These are phyloP conservation scores for Plasmopara viticola DNA, from an alignment of 352 stramenopile species.

Conservation along the genomic window DNA sequence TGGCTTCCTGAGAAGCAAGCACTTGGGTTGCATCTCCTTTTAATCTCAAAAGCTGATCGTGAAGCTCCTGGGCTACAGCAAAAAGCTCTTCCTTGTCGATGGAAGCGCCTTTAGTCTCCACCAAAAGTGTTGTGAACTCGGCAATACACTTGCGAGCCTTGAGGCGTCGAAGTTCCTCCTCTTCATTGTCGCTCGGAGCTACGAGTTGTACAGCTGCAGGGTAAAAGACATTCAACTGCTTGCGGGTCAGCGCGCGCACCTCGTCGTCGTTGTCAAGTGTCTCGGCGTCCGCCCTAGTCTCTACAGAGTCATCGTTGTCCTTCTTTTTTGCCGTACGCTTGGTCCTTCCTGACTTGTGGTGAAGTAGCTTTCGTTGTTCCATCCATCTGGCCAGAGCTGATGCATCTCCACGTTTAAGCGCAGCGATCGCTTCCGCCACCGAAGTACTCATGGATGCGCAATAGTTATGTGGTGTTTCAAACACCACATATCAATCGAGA, in stretches of 20 bases:
- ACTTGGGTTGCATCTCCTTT: slow-evolving; percentile 36
- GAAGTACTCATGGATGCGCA: slow-evolving; percentile 10
- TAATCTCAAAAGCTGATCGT: slow-evolving; percentile 57
- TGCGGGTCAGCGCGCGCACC: slow-evolving; percentile 40
- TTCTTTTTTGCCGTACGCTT: slow-evolving; percentile 30
- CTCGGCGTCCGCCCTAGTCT: slow-evolving; percentile 9
- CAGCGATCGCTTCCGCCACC: slow-evolving; percentile 35
- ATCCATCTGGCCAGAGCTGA: slow-evolving; percentile 29
- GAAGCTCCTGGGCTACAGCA: slow-evolving; percentile 51
- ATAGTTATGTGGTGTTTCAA: slow-evolving; percentile 3
- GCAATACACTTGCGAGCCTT: slow-evolving; percentile 38
- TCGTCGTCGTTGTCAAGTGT: slow-evolving; percentile 33
- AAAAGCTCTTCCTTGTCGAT: slow-evolving; percentile 56
- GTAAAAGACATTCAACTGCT: slow-evolving; percentile 48
- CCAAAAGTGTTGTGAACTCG: slow-evolving; percentile 49
- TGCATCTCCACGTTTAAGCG: slow-evolving; percentile 33
- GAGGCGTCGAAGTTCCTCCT: slow-evolving; percentile 28
- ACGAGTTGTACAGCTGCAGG: slow-evolving; percentile 33
- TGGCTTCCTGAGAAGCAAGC: slow-evolving; percentile 52
- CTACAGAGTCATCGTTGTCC: slow-evolving; percentile 11
- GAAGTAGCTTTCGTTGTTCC: slow-evolving; percentile 29
- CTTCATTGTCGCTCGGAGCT: slow-evolving; percentile 17
- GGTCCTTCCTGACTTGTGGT: slow-evolving; percentile 9
- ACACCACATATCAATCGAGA: slow-evolving; percentile 15
- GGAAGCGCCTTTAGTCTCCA: slow-evolving; percentile 46